Conservation (phyloP, 345 rosid genomes). For the Schrenkiella parvula region DNA sequence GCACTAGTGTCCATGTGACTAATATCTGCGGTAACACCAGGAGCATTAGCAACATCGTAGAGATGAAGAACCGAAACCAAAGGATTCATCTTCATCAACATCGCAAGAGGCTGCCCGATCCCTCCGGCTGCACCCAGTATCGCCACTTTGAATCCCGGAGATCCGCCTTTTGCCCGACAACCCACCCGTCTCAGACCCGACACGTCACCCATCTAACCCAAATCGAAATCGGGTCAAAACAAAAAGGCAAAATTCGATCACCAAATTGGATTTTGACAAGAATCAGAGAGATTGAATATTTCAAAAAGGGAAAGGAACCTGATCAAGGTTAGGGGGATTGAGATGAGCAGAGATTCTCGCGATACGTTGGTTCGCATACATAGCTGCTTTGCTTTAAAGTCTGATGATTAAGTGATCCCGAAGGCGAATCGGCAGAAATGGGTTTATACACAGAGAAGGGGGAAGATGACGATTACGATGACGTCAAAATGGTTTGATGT, state of each 20-base stretch:
- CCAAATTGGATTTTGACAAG: neutral
- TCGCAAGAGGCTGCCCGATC: slow-evolving; percentile 84
- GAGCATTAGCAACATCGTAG: slow-evolving; percentile 87
- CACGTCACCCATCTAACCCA: slow-evolving; percentile 41
- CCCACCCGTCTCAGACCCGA: slow-evolving; percentile 42
- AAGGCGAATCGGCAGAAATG: neutral
- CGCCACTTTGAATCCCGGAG: slow-evolving; percentile 86
- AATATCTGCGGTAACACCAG: slow-evolving; percentile 93
- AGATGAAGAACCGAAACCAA: slow-evolving; percentile 92
- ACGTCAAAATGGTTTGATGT: slow-evolving; percentile 13
- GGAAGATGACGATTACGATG: neutral
- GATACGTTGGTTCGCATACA: slow-evolving; percentile 60
- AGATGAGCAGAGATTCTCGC: slow-evolving; percentile 78
- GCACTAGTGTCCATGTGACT: slow-evolving; percentile 98
- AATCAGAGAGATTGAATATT: neutral
- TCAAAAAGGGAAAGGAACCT: neutral
- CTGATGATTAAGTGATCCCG: neutral
- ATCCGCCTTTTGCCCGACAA: slow-evolving; percentile 90
- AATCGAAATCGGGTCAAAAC: neutral
- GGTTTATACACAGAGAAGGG: neutral
- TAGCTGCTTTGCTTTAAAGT: slow-evolving; percentile 17
- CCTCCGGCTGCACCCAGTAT: slow-evolving; percentile 97
- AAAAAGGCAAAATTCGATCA: neutral
- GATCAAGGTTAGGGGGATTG: slow-evolving; percentile 49
- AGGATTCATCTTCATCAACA: slow-evolving; percentile 98